Evolutionary conservation across 768 basidiomycete genomes (phyloP).

Genomic region (Suillus subalutaceus): DNA sequence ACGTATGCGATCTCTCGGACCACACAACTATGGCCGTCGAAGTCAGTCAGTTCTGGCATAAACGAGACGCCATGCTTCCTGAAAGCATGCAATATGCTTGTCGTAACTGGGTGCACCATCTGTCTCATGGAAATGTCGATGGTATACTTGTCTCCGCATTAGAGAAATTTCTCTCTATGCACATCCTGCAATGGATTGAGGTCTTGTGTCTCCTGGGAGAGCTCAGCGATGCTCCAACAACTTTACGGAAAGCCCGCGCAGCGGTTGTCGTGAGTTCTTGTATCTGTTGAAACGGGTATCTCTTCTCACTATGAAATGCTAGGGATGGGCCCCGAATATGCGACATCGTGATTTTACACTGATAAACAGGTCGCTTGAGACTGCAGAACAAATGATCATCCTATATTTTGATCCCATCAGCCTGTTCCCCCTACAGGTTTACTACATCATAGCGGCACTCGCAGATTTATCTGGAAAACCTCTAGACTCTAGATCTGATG

Average conservation of each 20-base stretch:
- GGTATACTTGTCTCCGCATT: not conserved
- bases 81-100: not conserved
- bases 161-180: not conserved
- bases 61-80: not conserved
- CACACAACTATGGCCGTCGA: not conserved
- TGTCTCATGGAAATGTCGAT: not conserved
- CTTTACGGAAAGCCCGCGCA: not conserved
- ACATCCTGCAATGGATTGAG: not conserved
- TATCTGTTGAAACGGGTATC: not conserved
- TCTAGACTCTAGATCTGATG: not conserved
- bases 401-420: not conserved
- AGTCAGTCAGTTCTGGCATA: not conserved
- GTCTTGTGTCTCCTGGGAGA: not conserved
- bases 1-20: not conserved
- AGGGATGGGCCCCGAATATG: not conserved
- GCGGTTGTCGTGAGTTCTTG: not conserved
- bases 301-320: not conserved
- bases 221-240: not conserved
- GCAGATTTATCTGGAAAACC: not conserved
- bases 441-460: not conserved
- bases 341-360: not conserved
- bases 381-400: not conserved
- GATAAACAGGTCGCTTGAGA: not conserved
- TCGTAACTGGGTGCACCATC: not conserved
- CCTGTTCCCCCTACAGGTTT: not conserved